A percentile compares a stretch with the other conserved stretches of the same genome.
Conservation (phyloP, 305 asterid species). For the Fraxinus angustifolia region DNA sequence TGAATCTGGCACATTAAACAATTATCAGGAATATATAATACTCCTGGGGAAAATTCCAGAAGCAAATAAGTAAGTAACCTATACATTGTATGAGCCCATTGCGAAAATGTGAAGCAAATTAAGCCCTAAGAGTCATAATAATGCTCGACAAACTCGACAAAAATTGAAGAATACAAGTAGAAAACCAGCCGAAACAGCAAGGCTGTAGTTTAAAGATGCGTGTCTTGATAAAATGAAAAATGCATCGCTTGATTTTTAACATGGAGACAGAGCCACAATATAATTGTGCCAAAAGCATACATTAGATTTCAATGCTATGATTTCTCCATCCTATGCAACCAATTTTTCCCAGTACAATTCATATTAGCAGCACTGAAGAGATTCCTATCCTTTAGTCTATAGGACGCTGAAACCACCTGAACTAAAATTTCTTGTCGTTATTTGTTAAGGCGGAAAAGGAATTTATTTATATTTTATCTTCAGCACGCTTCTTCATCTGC, state of each 20-base stretch:
- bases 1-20: constrained; percentile 48
- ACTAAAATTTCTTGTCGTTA: not conserved
- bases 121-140: not conserved
- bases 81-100: not conserved
- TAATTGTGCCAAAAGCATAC: not conserved
- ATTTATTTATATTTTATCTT: not conserved
- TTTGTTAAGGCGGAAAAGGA: not conserved
- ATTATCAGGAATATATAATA: not conserved
- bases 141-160: not conserved
- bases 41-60: not conserved
- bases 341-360: not conserved
- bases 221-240: not conserved
- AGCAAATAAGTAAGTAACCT: not conserved
- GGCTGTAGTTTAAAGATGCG: not conserved
- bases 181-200: not conserved
- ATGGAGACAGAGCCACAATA: not conserved
- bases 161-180: not conserved
- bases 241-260: not conserved
- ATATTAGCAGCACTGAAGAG: no score
- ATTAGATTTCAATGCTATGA: not conserved
- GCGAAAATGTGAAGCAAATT: not conserved
- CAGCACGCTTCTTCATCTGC: not conserved
- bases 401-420: not conserved
- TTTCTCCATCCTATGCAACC: not conserved
- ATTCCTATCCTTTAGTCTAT: no score